Conservation (phyloP, 1,284 basidiomycete genomes). For the Thelephora terrestris region DNA sequence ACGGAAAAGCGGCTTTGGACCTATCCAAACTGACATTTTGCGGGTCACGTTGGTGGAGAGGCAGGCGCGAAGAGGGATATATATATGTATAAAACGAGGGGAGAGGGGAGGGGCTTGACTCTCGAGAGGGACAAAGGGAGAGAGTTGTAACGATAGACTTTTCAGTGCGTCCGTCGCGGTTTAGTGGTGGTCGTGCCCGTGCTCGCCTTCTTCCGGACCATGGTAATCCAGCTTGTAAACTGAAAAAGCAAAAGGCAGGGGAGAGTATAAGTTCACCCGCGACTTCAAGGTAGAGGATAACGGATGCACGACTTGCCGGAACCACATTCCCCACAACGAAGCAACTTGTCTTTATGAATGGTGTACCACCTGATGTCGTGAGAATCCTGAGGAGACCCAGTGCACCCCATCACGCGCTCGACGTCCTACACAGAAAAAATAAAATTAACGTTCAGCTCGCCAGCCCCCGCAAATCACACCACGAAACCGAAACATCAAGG, state of each 20-base stretch:
- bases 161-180: no score
- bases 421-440: slow-evolving; percentile 43
- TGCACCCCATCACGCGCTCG: slow-evolving; percentile 83
- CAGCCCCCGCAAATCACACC: neutral
- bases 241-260: slow-evolving; percentile 18
- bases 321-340: slow-evolving; percentile 87
- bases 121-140: no score
- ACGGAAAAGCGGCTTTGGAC: no score
- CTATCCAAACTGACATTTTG: no score
- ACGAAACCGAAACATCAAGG: neutral
- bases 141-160: no score
- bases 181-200: slow-evolving; percentile 23
- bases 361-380: slow-evolving; percentile 85
- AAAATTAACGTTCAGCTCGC: slow-evolving; percentile 14
- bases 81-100: no score
- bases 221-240: slow-evolving; percentile 54
- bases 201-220: slow-evolving; percentile 34
- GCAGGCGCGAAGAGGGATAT: no score
- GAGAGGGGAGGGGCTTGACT: no score
- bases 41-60: no score
- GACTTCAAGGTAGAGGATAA: neutral
- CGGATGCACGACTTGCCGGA: slow-evolving; percentile 45
- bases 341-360: slow-evolving; percentile 53
- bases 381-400: slow-evolving; percentile 85
- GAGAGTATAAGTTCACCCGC: slow-evolving; percentile 1